Base-by-base conservation (phyloP, 179 eudicot genomes). In the Beta macrorhiza region DNA sequence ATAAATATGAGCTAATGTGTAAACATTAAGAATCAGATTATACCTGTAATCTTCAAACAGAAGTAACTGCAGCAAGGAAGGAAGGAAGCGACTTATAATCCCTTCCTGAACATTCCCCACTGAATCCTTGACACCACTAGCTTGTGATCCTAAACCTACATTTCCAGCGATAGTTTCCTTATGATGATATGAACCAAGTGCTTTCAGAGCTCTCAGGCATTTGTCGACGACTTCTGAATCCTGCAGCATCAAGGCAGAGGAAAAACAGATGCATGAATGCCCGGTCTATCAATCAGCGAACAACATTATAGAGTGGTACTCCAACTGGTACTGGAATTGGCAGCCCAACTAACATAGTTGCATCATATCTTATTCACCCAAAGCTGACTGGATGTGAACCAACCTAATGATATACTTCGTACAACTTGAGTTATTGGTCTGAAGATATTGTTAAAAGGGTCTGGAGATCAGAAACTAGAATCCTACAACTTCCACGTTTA, bases 41-140 rank as follows among this genome's bases (percentile, higher is more conserved):
- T 83, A 92, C 99, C 98, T 94, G 92, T 92, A 91, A 84, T 96
- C 98, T 85, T 92, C 97, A 87, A 94, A 96, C 69, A 96, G 90
- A 79, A 96, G 93, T 78, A 92, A 87, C 79, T 92, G 93, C 80
- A 96, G 87, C 89, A 96, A 82, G 59, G 89, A 89, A 68, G 92
- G 92, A 69, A 94, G 93, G 75, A 91, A 94, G 58, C 88, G 88
- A 77, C 92, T 90, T 76, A 96, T 81, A 86, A 96, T 89, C 85
- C 96, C 97, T 79, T 92, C 94, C 77, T 88, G 98, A 82, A 87
- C 72, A 78, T 86, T 96, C 81, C 98, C 97, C 76, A 83, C 85
- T 20, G 91, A 69, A 69, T 89, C 94, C 61, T 78, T 85, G 78
- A 86, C 87, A 77, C 90, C 88, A 78, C 90, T 82, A 84, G 96